Percentiles rank a stretch among this genome's conserved stretches.
These are phyloP conservation scores for Boletus reticuloceps DNA, from an alignment of 768 basidiomycete genomes.

Conservation along the genomic window DNA sequence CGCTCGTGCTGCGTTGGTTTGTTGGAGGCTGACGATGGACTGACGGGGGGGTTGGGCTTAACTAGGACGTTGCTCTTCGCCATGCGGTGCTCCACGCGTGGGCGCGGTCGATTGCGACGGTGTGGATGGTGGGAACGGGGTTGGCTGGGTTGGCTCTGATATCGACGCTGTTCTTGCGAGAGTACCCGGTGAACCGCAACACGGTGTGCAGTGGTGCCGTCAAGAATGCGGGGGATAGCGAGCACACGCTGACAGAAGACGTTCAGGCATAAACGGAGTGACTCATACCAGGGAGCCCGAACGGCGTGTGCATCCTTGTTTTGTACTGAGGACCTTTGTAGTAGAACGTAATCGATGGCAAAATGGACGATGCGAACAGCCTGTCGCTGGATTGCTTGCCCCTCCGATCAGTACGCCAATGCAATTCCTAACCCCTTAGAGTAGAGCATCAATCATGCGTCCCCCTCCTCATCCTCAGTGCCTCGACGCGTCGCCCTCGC, in stretches of 20 bases:
- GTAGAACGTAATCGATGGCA: too few species aligned
- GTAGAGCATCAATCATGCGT: neutral
- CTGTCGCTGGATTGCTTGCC: too few species aligned
- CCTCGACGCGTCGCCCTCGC: neutral
- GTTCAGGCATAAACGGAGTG: neutral
- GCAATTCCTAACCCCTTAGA: too few species aligned
- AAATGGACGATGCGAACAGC: too few species aligned
- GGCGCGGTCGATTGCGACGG: conserved; percentile 57
- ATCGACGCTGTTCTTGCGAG: conserved; percentile 49
- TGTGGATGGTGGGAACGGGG: conserved; percentile 67
- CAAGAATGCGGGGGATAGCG: conserved; percentile 20
- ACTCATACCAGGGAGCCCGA: too few species aligned
- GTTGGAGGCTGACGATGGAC: neutral
- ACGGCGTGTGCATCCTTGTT: too few species aligned
- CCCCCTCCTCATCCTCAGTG: neutral
- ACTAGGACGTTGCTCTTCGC: conserved; percentile 49
- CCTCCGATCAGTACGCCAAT: too few species aligned
- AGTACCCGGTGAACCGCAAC: conserved; percentile 56
- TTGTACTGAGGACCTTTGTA: too few species aligned
- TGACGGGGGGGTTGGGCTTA: neutral
- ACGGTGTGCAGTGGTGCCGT: conserved; percentile 37
- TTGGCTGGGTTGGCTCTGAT: conserved; percentile 53
- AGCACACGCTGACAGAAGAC: neutral
- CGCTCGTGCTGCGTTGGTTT: neutral
- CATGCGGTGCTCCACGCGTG: conserved; percentile 58